Conservation (phyloP, 257 asterid species). For the Leonotis leonurus region DNA sequence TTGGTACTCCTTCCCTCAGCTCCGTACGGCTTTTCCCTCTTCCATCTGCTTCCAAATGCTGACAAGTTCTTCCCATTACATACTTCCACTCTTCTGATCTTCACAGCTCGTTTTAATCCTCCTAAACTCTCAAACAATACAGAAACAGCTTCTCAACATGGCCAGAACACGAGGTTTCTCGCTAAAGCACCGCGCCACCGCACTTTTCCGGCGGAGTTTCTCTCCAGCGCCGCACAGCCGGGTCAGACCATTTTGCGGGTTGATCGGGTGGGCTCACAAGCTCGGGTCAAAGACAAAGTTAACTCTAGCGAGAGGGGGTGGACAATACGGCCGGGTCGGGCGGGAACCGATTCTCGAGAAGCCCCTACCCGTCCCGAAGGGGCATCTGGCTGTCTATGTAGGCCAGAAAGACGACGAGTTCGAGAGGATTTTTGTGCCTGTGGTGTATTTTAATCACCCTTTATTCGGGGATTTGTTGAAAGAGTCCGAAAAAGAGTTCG, state of each 20-base stretch:
- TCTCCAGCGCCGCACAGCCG: conserved; percentile 12
- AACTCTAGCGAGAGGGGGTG: conserved; percentile 18
- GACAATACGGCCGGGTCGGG: conserved; percentile 21
- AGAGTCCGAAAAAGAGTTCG: conserved; percentile 61
- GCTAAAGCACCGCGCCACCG: conserved; percentile 37
- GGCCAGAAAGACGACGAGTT: conserved; percentile 49
- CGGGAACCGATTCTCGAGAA: conserved; percentile 21
- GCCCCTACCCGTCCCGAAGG: conserved; percentile 43
- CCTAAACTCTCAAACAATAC: too few species aligned
- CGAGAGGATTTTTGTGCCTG: conserved; percentile 60
- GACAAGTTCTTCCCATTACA: not conserved
- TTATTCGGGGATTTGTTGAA: conserved; percentile 54
- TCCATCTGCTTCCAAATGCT: not conserved
- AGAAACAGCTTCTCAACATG: conserved; percentile 19
- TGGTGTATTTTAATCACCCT: conserved; percentile 61
- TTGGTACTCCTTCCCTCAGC: not conserved
- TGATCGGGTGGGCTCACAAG: conserved; percentile 39
- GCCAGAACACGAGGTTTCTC: conserved; percentile 44
- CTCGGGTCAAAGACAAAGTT: conserved; percentile 39
- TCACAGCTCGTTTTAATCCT: too few species aligned
- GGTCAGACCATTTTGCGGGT: conserved; percentile 15
- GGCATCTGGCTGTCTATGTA: conserved; percentile 62
- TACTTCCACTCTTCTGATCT: not conserved
- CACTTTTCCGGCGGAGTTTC: conserved; percentile 22
- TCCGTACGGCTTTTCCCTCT: not conserved